Conservation (phyloP, 2,329 filamentous ascomycete species). For the Drechslerella coelobrocha region DNA sequence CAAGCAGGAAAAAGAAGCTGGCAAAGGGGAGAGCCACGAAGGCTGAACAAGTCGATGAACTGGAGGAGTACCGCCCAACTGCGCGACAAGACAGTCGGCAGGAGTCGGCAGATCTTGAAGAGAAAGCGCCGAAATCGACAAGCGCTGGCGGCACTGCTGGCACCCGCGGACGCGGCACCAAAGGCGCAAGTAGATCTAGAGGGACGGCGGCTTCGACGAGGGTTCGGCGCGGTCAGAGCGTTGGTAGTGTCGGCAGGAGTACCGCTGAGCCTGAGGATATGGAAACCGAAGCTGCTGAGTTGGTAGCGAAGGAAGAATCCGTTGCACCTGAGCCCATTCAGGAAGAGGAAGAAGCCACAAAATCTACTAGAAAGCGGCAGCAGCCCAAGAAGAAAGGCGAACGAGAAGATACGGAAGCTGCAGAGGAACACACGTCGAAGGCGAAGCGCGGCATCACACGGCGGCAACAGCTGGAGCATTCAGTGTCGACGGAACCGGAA, state of each 20-base stretch:
- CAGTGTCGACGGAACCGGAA: constrained; percentile 35
- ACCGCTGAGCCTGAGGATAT: constrained; percentile 43
- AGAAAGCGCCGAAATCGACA: constrained; percentile 24
- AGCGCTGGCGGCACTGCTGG: background rate
- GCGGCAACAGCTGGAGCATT: constrained; percentile 16
- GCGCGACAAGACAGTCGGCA: constrained; percentile 10
- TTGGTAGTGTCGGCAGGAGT: constrained; percentile 40
- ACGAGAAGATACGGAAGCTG: background rate
- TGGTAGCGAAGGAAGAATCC: constrained; percentile 35
- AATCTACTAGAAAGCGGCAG: constrained; percentile 14
- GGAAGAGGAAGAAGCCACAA: constrained; percentile 13
- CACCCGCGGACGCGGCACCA: constrained; percentile 7
- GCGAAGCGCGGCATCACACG: constrained; percentile 5
- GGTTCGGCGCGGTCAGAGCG: constrained; percentile 40
- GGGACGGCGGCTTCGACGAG: constrained; percentile 37
- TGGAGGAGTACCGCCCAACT: background rate
- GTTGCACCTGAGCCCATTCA: constrained; percentile 25
- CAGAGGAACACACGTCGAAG: background rate
- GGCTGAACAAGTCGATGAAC: constrained; percentile 15
- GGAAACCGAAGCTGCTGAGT: constrained; percentile 28
- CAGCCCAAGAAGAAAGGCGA: constrained; percentile 20
- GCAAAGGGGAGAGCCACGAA: constrained; percentile 13
- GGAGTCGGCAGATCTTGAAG: constrained; percentile 29
- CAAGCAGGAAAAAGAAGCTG: constrained; percentile 18
- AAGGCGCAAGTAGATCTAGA: constrained; percentile 31